These are phyloP conservation scores for Dalbergia cochinchinensis DNA, from an alignment of 306 rosid genomes.

Conservation along the genomic window DNA sequence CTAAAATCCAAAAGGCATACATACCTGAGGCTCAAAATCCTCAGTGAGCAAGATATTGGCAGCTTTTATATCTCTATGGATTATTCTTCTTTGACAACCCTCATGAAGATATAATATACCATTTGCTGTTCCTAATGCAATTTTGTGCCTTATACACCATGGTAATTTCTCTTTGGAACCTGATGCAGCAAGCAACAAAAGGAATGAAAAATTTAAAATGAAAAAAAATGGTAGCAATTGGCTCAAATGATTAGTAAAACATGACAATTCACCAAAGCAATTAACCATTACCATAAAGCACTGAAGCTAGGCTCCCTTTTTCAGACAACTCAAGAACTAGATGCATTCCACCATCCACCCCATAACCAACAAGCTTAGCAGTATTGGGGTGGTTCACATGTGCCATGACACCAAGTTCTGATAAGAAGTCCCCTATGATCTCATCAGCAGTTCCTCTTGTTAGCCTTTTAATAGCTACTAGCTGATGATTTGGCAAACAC, in stretches of 20 bases:
- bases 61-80: slow-evolving; percentile 97
- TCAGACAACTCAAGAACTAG: slow-evolving; percentile 86
- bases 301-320: slow-evolving; percentile 90
- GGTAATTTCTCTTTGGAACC: slow-evolving; percentile 79
- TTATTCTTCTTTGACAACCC: slow-evolving; percentile 91
- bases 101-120: slow-evolving; percentile 92
- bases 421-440: slow-evolving; percentile 75
- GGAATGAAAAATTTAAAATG: not conserved
- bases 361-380: slow-evolving; percentile 89
- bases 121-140: slow-evolving; percentile 82
- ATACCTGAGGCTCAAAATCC: slow-evolving; percentile 87
- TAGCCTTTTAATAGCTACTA: slow-evolving; percentile 82
- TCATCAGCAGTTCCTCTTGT: slow-evolving; percentile 85
- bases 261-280: not conserved
- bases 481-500: slow-evolving; percentile 68
- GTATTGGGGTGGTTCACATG: slow-evolving; percentile 91
- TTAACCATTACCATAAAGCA: slow-evolving; percentile 69
- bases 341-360: slow-evolving; percentile 95
- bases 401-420: slow-evolving; percentile 94
- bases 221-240: not conserved
- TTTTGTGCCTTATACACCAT: slow-evolving; percentile 83
- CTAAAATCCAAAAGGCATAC: slow-evolving; percentile 43
- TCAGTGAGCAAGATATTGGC: slow-evolving; percentile 91
- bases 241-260: not conserved
- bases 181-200: slow-evolving; percentile 20